These are phyloP conservation scores for Botrytis byssoidea DNA, from an alignment of 2,329 filamentous ascomycete genomes.

Conservation along the genomic window DNA sequence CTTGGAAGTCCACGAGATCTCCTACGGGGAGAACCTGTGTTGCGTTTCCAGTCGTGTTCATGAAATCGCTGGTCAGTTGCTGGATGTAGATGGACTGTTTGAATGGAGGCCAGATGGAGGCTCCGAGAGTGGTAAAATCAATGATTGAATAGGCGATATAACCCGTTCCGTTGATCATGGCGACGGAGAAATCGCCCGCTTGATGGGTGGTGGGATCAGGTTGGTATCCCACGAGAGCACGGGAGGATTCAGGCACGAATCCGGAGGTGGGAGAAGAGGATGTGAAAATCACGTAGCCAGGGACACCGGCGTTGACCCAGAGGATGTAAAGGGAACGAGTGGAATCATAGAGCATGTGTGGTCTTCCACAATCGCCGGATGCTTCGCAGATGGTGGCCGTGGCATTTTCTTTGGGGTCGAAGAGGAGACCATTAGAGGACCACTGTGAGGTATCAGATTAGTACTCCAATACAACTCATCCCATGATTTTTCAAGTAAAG, in stretches of 20 bases:
- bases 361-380: conserved; percentile 2
- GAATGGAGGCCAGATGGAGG: conserved; percentile 34
- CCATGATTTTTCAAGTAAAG: background rate
- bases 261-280: background rate
- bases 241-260: background rate
- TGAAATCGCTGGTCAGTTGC: conserved; percentile 27
- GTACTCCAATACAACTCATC: background rate
- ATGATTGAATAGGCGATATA: conserved; percentile 31
- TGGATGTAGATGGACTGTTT: conserved; percentile 31
- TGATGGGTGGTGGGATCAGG: background rate
- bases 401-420: conserved; percentile 3
- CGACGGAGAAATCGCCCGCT: conserved; percentile 4
- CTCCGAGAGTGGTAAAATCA: conserved; percentile 29
- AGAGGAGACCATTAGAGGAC: conserved; percentile 13
- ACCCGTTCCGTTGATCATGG: conserved; percentile 28
- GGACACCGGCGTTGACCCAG: conserved; percentile 10
- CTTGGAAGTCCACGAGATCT: conserved; percentile 31
- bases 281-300: conserved; percentile 4
- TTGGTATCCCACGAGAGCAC: conserved; percentile 10
- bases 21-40: conserved; percentile 10
- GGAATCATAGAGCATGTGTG: conserved; percentile 7
- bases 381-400: background rate
- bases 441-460: background rate
- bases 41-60: conserved; percentile 28
- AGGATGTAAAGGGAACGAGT: background rate